Evolutionary conservation across 139 green algal genomes (phyloP).

Genomic region (Coelastrella sp.): DNA sequence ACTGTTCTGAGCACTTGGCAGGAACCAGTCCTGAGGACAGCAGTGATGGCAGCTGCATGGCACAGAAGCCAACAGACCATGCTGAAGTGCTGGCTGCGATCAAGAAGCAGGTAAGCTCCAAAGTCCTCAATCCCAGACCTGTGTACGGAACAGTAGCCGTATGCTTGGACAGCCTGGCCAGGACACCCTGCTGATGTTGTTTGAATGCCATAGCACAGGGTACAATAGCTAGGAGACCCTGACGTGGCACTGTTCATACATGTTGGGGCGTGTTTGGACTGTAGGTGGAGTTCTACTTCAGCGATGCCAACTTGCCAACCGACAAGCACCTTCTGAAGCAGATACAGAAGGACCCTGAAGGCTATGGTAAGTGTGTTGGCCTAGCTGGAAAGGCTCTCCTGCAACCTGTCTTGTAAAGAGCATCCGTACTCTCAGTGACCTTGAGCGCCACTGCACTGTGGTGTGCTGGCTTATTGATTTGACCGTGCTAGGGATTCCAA

Average conservation of each 20-base stretch:
- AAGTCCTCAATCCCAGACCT: too few species aligned
- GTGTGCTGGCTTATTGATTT: neutral
- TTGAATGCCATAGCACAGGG: too few species aligned
- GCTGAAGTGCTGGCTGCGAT: slow-evolving; percentile 19
- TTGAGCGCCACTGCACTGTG: neutral
- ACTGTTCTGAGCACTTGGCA: neutral
- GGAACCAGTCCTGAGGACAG: neutral
- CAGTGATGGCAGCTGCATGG: neutral
- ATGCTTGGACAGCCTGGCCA: neutral
- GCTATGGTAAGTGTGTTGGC: slow-evolving; percentile 64
- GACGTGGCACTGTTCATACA: too few species aligned
- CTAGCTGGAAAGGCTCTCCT: too few species aligned
- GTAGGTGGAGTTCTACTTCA: slow-evolving; percentile 88
- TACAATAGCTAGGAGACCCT: too few species aligned
- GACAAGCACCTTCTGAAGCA: slow-evolving; percentile 83
- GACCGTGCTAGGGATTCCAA: neutral
- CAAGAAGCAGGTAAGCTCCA: slow-evolving; percentile 39
- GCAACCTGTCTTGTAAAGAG: too few species aligned
- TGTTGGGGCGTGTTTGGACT: too few species aligned
- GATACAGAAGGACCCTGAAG: slow-evolving; percentile 71
- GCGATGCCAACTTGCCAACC: slow-evolving; percentile 81
- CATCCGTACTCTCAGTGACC: too few species aligned
- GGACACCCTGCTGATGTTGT: neutral
- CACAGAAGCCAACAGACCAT: slow-evolving; percentile 11
- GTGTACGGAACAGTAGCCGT: too few species aligned